Conservation (phyloP, 2,329 filamentous ascomycete genomes). For the Colletotrichum trifolii region DNA sequence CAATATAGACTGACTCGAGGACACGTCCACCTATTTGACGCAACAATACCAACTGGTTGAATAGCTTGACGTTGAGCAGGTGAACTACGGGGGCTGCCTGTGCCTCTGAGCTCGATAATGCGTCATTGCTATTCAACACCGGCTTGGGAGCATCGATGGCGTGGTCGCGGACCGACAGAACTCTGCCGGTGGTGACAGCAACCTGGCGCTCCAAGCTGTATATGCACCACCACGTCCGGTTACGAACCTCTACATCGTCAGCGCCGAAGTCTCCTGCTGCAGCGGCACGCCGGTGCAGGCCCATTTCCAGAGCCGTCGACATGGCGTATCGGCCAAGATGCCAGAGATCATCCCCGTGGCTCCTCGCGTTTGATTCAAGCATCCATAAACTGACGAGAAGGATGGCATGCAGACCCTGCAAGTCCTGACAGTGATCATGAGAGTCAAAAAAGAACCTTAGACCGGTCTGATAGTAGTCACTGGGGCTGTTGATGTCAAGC, state of each 20-base stretch:
- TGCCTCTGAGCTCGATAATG: conserved; percentile 30
- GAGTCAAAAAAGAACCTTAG: conserved; percentile 39
- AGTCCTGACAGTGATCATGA: conserved; percentile 37
- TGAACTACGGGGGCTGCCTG: conserved; percentile 32
- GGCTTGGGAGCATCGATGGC: conserved; percentile 39
- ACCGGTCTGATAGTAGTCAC: conserved; percentile 40
- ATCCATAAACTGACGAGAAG: conserved; percentile 42
- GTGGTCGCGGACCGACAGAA: conserved; percentile 40
- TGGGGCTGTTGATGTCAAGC: conserved; percentile 40
- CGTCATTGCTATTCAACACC: conserved; percentile 30
- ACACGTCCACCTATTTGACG: conserved; percentile 40
- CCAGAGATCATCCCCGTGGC: conserved; percentile 41
- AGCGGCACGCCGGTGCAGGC: conserved; percentile 40
- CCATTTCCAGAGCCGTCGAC: conserved; percentile 41
- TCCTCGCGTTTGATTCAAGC: conserved; percentile 37
- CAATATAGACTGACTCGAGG: conserved; percentile 42
- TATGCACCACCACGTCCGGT: conserved; percentile 41
- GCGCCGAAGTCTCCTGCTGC: conserved; percentile 36
- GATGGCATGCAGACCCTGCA: conserved; percentile 38
- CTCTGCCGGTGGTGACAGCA: conserved; percentile 40
- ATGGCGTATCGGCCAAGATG: conserved; percentile 42
- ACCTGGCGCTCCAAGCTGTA: conserved; percentile 41
- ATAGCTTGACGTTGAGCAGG: conserved; percentile 32
- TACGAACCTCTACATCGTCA: conserved; percentile 40
- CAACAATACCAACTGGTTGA: conserved; percentile 34